A percentile compares a stretch with the other conserved stretches of the same genome.
Evolutionary conservation across 2,329 filamentous ascomycete species (phyloP).

Genomic region (Penicillium frequentans): DNA sequence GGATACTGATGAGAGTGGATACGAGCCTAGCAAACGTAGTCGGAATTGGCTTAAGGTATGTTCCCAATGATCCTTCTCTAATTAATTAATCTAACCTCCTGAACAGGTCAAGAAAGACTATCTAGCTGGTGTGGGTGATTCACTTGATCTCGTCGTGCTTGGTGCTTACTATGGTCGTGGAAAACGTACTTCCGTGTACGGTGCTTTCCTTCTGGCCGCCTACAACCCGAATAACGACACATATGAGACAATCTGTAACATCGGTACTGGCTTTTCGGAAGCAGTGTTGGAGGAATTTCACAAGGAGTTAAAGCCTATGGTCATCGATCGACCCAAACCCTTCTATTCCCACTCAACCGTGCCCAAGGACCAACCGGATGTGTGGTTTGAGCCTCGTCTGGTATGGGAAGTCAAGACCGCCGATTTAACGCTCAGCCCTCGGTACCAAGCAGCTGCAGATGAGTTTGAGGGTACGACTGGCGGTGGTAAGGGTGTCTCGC

Average conservation of each 20-base stretch:
- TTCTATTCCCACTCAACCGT: conserved; percentile 87
- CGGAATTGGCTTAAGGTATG: conserved; percentile 95
- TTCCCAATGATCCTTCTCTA: neutral
- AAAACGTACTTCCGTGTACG: conserved; percentile 93
- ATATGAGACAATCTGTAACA: conserved; percentile 97
- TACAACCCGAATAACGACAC: conserved; percentile 78
- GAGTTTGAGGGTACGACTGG: conserved; percentile 73
- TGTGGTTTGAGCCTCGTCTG: conserved; percentile 93
- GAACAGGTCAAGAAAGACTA: conserved; percentile 93
- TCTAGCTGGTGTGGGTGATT: conserved; percentile 88
- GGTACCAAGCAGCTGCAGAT: conserved; percentile 86
- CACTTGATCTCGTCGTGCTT: conserved; percentile 90
- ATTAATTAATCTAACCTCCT: neutral
- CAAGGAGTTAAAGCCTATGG: conserved; percentile 68
- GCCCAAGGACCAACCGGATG: conserved; percentile 91
- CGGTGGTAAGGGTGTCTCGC: conserved; percentile 74
- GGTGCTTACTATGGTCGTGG: conserved; percentile 93
- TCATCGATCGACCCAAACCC: conserved; percentile 88
- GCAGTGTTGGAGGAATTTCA: conserved; percentile 88
- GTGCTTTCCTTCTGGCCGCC: conserved; percentile 91
- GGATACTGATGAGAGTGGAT: conserved; percentile 86
- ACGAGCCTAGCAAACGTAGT: conserved; percentile 93
- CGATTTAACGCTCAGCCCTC: conserved; percentile 85
- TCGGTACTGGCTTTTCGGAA: conserved; percentile 95
- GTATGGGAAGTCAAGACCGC: conserved; percentile 99